Base-by-base conservation (phyloP, 2,329 filamentous ascomycete genomes). In the Talaromyces verruculosus region DNA sequence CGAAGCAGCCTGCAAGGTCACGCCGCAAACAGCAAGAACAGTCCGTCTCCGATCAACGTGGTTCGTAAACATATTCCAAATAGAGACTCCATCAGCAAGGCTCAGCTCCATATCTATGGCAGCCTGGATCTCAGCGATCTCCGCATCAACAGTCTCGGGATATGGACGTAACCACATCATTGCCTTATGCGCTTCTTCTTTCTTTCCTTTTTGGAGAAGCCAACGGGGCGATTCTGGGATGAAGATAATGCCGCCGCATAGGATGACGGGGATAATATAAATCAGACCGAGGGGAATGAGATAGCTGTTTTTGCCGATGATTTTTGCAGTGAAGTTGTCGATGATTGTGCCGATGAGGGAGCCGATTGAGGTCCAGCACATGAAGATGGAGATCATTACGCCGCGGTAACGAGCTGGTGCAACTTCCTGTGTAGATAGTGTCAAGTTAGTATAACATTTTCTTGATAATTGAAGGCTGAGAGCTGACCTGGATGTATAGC, bases 371-470 rank as follows among this genome's bases (percentile, higher is more conserved):
- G 81, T 82, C 72, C 79, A 83, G 68, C 82, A 82, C 67, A 83
- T 79, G 71, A 84, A 84, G 0, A 74, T 76, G 1, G 80, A 79
- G 5, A 85, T 71, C 67, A 83, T 81, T 2, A 84, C 72, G 3
- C 82, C 83, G 30, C 83, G 79, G 62, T 82, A 84, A 66, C 80
- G 78, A n/a, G 83, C 81, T 1, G 83, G 83, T 35, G 81, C 79
- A 67, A 78, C 80, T 72, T 85, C 82, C 75, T 78, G 13, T 58
- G 69, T 70, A 22, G 7, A 33, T 49, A 28, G 45, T 6, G 49
- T 2, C 2, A 51, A 53, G 15, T 53, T n/a, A 53, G 49, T 8
- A 7, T 13, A 28, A 28, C 5, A 25, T 25, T 25, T 25, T 25
- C 19, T n/a, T 13, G 3, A n/a, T 6, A 15, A 5, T 30, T 13